Evolutionary conservation across 257 asterid genomes (phyloP).

Genomic region (Fraxinus americana): DNA sequence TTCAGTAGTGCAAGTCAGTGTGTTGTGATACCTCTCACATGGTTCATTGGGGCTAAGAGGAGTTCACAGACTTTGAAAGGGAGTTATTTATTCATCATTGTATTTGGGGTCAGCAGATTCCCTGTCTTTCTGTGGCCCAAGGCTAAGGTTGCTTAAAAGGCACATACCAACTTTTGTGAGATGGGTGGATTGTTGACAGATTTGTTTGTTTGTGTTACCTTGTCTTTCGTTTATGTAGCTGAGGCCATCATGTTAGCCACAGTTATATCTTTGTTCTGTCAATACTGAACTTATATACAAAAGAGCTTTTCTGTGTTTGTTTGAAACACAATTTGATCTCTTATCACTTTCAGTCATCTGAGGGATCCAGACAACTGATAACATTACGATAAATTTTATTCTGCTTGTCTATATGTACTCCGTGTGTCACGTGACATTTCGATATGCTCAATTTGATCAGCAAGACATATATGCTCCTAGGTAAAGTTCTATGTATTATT

Average conservation of each 20-base stretch:
- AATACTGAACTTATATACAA: not conserved
- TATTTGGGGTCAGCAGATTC: not conserved
- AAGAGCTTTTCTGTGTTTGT: not conserved
- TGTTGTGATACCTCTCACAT: not conserved
- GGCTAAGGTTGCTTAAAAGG: not conserved
- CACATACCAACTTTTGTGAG: not conserved
- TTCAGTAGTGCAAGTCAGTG: not conserved
- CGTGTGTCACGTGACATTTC: not conserved
- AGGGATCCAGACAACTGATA: not conserved
- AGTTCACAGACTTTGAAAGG: not conserved
- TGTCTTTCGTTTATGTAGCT: not conserved
- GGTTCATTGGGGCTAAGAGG: constrained; percentile 1
- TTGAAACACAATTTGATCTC: not conserved
- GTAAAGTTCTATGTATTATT: not conserved
- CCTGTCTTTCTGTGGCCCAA: not conserved
- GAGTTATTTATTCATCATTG: not conserved
- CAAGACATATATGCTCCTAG: not conserved
- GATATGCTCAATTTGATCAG: not conserved
- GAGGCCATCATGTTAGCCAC: not conserved
- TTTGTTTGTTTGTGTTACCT: not conserved
- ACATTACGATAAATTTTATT: not conserved
- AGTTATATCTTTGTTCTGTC: not conserved
- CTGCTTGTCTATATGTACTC: not conserved
- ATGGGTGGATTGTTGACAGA: not conserved
- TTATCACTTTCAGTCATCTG: not conserved